phyloP scores from a whole-genome alignment of 139 green algal species.

The Chlamydomonas incerta region DNA sequence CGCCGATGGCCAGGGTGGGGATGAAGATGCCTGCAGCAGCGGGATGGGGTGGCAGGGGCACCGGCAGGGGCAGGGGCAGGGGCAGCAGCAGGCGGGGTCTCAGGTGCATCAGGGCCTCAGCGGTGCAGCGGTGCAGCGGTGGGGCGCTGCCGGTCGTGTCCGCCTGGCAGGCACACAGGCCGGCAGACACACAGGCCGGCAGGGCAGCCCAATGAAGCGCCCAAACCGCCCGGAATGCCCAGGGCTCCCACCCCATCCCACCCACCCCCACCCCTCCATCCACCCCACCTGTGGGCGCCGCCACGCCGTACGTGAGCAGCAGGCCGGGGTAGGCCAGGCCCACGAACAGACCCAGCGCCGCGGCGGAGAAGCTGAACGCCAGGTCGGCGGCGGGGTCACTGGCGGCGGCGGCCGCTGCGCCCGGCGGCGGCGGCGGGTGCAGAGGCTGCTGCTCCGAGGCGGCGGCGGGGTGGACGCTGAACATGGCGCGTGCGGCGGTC shows the following conservation, averaged over 20 bases:
- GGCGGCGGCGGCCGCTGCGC: neutral
- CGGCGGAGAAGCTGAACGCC: neutral
- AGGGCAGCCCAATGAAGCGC: no score
- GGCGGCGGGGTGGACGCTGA: neutral
- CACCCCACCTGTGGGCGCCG: neutral
- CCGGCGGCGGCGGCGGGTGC: neutral
- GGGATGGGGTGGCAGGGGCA: neutral
- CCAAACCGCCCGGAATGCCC: no score
- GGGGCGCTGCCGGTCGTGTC: no score
- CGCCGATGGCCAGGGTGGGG: constrained; percentile 1
- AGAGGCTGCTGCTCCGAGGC: neutral
- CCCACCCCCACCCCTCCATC: neutral
- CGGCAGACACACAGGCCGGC: no score
- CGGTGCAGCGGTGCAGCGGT: no score
- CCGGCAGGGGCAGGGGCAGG: no score
- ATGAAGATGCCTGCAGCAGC: constrained; percentile 10
- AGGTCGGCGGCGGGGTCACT: neutral
- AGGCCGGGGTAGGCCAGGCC: neutral
- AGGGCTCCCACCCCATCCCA: neutral
- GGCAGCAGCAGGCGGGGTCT: no score
- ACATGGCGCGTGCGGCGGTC: neutral
- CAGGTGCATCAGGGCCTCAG: no score
- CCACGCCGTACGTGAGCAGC: constrained; percentile 5
- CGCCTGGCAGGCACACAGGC: no score
- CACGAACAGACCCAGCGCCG: neutral